These are phyloP conservation scores for Ilex aquifolium DNA, from an alignment of 257 asterid species.

Conservation along the genomic window DNA sequence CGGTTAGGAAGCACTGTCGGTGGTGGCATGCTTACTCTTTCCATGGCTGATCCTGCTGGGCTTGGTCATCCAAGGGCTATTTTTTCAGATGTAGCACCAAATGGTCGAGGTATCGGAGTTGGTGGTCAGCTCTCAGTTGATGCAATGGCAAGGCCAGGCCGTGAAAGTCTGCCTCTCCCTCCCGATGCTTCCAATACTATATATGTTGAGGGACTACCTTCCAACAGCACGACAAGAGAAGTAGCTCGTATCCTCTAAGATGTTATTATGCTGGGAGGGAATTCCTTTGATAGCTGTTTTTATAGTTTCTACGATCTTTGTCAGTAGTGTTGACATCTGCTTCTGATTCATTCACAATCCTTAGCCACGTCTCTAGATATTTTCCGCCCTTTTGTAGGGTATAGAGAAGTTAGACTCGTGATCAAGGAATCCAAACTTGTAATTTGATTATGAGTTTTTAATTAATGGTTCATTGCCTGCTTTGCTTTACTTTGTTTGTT, in stretches of 20 bases:
- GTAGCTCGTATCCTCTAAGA: slow-evolving; percentile 53
- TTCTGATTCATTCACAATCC: slow-evolving; percentile 7
- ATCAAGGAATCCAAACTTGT: slow-evolving; percentile 49
- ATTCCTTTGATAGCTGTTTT: background rate
- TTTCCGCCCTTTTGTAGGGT: slow-evolving; percentile 56
- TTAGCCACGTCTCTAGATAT: slow-evolving; percentile 35
- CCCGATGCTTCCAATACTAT: slow-evolving; percentile 54
- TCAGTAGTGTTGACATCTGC: background rate
- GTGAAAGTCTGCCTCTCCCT: slow-evolving; percentile 41
- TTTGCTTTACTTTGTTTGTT: slow-evolving; percentile 3
- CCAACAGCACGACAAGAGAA: slow-evolving; percentile 46
- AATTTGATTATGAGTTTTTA: slow-evolving; percentile 8
- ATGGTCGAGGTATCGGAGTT: slow-evolving; percentile 30
- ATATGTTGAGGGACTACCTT: slow-evolving; percentile 54
- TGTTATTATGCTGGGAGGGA: slow-evolving; percentile 3
- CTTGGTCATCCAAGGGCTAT: slow-evolving; percentile 21
- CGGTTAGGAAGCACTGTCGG: slow-evolving; percentile 27
- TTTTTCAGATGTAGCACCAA: slow-evolving; percentile 28
- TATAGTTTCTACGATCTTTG: background rate
- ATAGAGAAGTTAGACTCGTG: slow-evolving; percentile 54
- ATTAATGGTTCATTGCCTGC: background rate
- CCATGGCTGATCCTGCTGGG: slow-evolving; percentile 23
- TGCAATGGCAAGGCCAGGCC: slow-evolving; percentile 27
- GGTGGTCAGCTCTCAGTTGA: slow-evolving; percentile 30
- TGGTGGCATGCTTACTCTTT: slow-evolving; percentile 27